Evolutionary conservation across 2,329 filamentous ascomycete genomes (phyloP), one percentile per base, ranked within the genome.

Genomic region (Ceratocystis papillata): DNA sequence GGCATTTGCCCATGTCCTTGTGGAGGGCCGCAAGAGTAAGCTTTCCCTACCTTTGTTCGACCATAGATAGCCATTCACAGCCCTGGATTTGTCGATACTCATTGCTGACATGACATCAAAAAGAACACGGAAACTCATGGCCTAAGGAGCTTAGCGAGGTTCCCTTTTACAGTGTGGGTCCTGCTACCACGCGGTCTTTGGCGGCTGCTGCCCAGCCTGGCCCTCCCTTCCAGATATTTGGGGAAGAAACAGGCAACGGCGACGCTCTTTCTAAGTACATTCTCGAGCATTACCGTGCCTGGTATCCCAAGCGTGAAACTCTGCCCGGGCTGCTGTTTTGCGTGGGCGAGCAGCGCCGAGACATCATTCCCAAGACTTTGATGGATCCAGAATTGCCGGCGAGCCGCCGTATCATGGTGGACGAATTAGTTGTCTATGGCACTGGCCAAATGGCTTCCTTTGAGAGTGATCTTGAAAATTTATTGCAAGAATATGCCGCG

Each of bases 261-360:
- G 89, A 93, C 69, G 84, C 82, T 1, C 81, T 99, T 33, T 87
- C 91, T 0, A 77, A 81, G 5, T 88, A 87, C 72, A 96, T 99
- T 65, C 79, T 96, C 5, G 76, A 85, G 1, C 88, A 96, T 73
- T 96, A 96, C 72, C 83, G 71, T 28, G 72, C 76, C 62, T 81
- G 79, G 78, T 80, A 83, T 69, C 69, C 72, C 45, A 73, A 73
- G 46, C 72, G 75, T 62, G 62, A 73, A 10, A 71, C 70, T 15
- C 84, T 84, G 71, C 85, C 84, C 0, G 82, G 87, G 0, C 74
- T 97, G 4, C 77, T 97, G 0, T 99, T 97, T 74, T 81, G 95
- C 15, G 91, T 96, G 0, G 94, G 94, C 22, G 93, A 96, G 73
- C 89, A 92, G 73, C 83, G 91, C 65, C 80, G 94, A 57, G 94